Base-by-base conservation (phyloP, 495 filamentous ascomycete species). In the Xylaria acuta region DNA sequence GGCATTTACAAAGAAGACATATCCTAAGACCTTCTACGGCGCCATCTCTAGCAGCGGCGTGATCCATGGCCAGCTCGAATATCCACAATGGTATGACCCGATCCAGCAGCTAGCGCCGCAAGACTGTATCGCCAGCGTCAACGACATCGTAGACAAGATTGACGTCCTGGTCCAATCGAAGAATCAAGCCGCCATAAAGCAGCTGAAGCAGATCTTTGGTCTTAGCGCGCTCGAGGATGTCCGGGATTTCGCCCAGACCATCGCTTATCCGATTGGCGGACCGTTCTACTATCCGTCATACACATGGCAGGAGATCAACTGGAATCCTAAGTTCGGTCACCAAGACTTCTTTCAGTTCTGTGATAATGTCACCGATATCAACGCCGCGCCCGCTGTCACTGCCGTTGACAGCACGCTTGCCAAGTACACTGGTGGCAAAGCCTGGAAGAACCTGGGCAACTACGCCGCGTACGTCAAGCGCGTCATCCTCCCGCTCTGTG, bases 291-390 rank as follows among this genome's bases (percentile, higher is more conserved):
- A 85, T 68, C 84, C 84, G 11, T 79, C 79, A 0, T 73, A 78
- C 40, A 84, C 84, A 3, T 85, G 82, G 82, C 83, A 84, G 68
- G 83, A 84, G 71, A 75, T 85, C 25, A 82, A 79, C 65, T 84
- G 82, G 82, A 71, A 78, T 56, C 76, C 77, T 2, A 1, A 32
- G 27, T 34, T 14, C 53, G 67, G 38, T 0, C 77, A 73, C 62
- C 67, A 75, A 30, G 80, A 85, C 70, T 85, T 85, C 74, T 84
- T 79, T 66, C 25, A 80, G 18, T 85, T 85, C 78, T 84, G 83
- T 73, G 70, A 73, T 34, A 84, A 84, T 66, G 82, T 85, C 47
- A 82, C 83, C 2, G 80, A 85, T 67, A 70, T 80, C n/a, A 51
- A 79, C 67, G 78, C 84, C 14, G 78, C 83, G 1, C 72, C 73